Evolutionary conservation across 495 filamentous ascomycete species (phyloP).

Genomic region (Penicillium daleae): DNA sequence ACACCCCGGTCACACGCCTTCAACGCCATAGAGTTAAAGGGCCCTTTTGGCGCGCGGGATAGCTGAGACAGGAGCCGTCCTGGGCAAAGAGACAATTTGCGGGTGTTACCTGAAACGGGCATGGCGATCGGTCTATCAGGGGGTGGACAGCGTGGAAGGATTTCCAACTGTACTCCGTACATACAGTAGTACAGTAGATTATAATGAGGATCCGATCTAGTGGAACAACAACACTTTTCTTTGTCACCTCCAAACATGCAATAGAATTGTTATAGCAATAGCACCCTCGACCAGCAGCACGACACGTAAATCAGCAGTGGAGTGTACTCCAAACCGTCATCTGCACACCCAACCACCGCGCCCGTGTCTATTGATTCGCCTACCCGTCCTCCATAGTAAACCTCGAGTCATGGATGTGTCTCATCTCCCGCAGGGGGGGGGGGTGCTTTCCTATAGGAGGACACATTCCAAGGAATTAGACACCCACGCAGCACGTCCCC

Average conservation of each 20-base stretch:
- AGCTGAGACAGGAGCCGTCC: slow-evolving; percentile 2
- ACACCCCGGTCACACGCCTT: background rate
- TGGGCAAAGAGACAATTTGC: background rate
- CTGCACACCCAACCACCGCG: slow-evolving; percentile 8
- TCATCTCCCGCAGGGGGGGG: background rate
- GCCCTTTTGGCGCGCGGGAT: slow-evolving; percentile 7
- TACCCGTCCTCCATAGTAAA: background rate
- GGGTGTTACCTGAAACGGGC: slow-evolving; percentile 11
- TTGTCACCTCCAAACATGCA: too few species aligned
- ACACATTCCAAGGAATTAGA: slow-evolving; percentile 13
- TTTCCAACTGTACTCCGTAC: too few species aligned
- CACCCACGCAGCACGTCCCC: slow-evolving; percentile 28
- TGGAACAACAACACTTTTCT: slow-evolving; percentile 8
- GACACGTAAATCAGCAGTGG: slow-evolving; percentile 11
- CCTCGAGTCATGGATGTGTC: slow-evolving; percentile 2
- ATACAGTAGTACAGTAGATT: too few species aligned
- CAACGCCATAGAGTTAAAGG: background rate
- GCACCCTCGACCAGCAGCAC: background rate
- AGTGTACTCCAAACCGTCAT: slow-evolving; percentile 18
- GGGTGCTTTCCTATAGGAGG: background rate
- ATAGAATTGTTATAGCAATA: background rate
- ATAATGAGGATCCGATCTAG: slow-evolving; percentile 8
- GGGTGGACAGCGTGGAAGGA: too few species aligned
- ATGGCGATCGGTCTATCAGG: slow-evolving; percentile 11
- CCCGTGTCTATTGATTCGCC: too few species aligned